Evolutionary conservation across 2,329 filamentous ascomycete genomes (phyloP), one percentile per base, ranked within the genome.

Genomic region (Gaeumannomyces tritici): DNA sequence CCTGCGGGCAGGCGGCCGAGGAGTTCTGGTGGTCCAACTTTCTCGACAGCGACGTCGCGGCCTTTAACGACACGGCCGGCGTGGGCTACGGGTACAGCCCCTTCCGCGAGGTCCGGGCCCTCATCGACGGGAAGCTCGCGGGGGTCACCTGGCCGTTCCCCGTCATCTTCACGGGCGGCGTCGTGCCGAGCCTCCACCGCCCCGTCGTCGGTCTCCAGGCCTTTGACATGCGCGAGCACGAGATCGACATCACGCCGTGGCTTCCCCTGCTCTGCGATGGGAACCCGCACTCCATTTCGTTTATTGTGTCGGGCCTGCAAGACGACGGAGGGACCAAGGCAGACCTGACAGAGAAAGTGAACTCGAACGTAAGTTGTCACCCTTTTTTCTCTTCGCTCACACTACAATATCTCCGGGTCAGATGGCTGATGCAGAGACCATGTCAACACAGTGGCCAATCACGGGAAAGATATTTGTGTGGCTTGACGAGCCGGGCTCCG

Each of bases 11-110:
- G 71, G 81, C 81, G 0, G 75, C 80, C 21, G 91, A 95, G 74
- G 91, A 96, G 71, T 93, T 93, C 69, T 96, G 91, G 90, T 95
- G 89, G 86, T 83, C 81, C 63, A 93, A 93, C 69, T 86, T 91
- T 1, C 82, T 89, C 2, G 80, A 87, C 56, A 83, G 82, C 12
- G 82, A 87, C 65, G 78, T 78, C 4, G 66, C 80, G 47, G 80
- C 82, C 4, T 93, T 93, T 70, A 76, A 80, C 5, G 72, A 74
- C 8, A 80, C 78, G 1, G 80, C 81, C 4, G 85, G 83, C 15
- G 74, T 75, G 1, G 77, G 91, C 0, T 83, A 84, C 28, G 90
- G 89, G 0, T 85, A 84, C 67, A 88, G 88, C 6, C 85, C 89
- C 0, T 93, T 90, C 71, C 85, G 91, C 27, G 91, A 96, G 74